Evolutionary conservation across 768 basidiomycete species (phyloP).

Genomic region (Rhodotorula kratochvilovae): DNA sequence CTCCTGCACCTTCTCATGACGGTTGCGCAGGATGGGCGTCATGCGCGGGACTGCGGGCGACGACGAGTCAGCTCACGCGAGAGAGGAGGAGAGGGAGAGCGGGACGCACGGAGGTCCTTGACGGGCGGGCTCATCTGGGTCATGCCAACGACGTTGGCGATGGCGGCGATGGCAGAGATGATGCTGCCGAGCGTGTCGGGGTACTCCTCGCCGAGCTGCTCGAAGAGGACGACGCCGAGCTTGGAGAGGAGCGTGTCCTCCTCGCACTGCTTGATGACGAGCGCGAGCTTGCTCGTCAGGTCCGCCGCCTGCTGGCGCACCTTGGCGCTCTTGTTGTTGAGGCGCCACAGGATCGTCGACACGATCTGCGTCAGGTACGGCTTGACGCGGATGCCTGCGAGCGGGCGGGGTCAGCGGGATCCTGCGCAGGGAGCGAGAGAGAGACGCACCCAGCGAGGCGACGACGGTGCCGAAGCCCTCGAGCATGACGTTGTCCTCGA

Average conservation of each 20-base stretch:
- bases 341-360: constrained; percentile 95
- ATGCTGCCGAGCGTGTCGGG: constrained; percentile 98
- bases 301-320: constrained; percentile 99
- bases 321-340: constrained; percentile 99
- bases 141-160: constrained; percentile 99
- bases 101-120: constrained; percentile 86
- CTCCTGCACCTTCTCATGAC: constrained; percentile 99
- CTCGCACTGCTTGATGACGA: constrained; percentile 97
- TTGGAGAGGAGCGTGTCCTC: constrained; percentile 94
- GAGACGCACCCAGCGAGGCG: constrained; percentile 68
- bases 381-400: constrained; percentile 80
- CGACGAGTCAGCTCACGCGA: constrained; percentile 34
- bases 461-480: constrained; percentile 98
- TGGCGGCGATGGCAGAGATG: constrained; percentile 96
- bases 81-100: constrained; percentile 5
- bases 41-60: constrained; percentile 82
- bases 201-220: constrained; percentile 98
- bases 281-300: constrained; percentile 85
- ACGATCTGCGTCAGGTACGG: constrained; percentile 98
- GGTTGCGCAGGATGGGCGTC: constrained; percentile 98
- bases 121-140: constrained; percentile 99
- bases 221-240: constrained; percentile 91
- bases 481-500: constrained; percentile 98
- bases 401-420: neutral
- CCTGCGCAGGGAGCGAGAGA: neutral